Base-by-base conservation (phyloP, 805 yeast species). In the Wickerhamiella azymoides region DNA sequence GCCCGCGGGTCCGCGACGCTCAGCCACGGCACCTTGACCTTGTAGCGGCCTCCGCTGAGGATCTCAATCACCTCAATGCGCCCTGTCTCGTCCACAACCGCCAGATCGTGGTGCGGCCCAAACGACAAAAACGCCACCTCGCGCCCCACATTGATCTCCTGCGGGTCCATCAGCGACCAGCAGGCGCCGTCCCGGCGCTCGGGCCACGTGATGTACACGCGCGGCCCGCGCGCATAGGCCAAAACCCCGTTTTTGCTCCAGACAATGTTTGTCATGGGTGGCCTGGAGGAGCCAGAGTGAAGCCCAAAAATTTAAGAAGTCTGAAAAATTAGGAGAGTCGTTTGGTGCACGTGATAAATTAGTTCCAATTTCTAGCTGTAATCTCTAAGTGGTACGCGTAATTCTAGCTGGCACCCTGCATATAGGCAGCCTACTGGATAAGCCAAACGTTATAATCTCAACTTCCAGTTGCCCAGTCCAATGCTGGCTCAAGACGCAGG, bases 171-270 rank as follows among this genome's bases (percentile, higher is more conserved):
- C 49, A 86, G 66, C 52, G 78, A 77, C 96, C 96, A 89, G 39
- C 70, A 62, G 28, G 70, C 68, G 1, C 96, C 96, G 58, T 84
- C 80, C 11, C 74, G 62, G 49, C 85, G 77, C 54, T 80, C 88
- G 48, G 85, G 57, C 61, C 80, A 77, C 0, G 93, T 79, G 49
- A 84, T 63, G 40, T 67, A 64, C 18, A 84, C 60, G 54, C 47
- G 16, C 59, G 54, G 40, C 61, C 61, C 33, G 52, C 56, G 35
- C 46, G 73, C 69, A 54, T 80, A 84, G 1, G 94, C 94, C 27
- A 88, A 72, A 53, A 84, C 76, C 11, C 96, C 96, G 52, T 79
- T 81, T 52, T 77, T 74, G 10, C 93, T 82, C 95, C 95, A 85
- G 10, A 84, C 72, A 9, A 80, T 69, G 40, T 53, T 49, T 36